phyloP scores from a whole-genome alignment of 2,329 filamentous ascomycete genomes.

The Sodiomyces alkalinus region DNA sequence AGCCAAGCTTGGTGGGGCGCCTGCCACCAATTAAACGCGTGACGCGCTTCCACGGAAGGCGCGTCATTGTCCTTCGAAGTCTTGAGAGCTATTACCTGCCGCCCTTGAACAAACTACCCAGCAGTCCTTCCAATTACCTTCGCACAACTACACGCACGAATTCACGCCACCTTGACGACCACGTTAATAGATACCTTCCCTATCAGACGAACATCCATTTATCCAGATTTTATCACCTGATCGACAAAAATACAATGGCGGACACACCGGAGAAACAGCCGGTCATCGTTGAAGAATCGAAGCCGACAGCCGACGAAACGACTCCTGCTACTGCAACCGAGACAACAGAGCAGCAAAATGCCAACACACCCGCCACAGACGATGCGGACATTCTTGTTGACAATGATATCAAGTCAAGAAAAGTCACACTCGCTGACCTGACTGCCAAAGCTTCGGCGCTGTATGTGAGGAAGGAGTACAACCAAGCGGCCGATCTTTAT shows the following conservation, averaged over 20 bases:
- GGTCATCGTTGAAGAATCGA: slow-evolving; percentile 15
- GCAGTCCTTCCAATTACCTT: too few relatives aligned
- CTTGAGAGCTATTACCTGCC: too few relatives aligned
- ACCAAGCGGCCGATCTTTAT: slow-evolving; percentile 73
- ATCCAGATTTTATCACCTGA: too few relatives aligned
- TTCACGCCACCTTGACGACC: too few relatives aligned
- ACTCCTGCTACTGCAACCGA: slow-evolving; percentile 5
- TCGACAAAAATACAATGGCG: neutral
- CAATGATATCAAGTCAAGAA: slow-evolving; percentile 32
- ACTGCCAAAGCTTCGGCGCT: slow-evolving; percentile 68
- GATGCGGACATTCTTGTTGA: too few relatives aligned
- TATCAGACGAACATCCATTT: too few relatives aligned
- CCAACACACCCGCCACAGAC: slow-evolving; percentile 5
- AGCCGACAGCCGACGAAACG: slow-evolving; percentile 9
- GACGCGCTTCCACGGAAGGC: slow-evolving; percentile 4
- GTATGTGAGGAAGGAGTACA: slow-evolving; percentile 81
- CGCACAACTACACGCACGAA: too few relatives aligned
- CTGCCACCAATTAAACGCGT: slow-evolving; percentile 9
- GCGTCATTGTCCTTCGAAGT: too few relatives aligned
- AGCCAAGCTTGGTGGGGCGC: neutral
- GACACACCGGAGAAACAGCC: slow-evolving; percentile 9
- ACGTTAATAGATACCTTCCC: too few relatives aligned
- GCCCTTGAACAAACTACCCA: too few relatives aligned
- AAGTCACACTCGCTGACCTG: slow-evolving; percentile 60
- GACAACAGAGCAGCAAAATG: too few relatives aligned